Conservation (phyloP, 805 yeast species). For the Metschnikowia arizonensis region DNA sequence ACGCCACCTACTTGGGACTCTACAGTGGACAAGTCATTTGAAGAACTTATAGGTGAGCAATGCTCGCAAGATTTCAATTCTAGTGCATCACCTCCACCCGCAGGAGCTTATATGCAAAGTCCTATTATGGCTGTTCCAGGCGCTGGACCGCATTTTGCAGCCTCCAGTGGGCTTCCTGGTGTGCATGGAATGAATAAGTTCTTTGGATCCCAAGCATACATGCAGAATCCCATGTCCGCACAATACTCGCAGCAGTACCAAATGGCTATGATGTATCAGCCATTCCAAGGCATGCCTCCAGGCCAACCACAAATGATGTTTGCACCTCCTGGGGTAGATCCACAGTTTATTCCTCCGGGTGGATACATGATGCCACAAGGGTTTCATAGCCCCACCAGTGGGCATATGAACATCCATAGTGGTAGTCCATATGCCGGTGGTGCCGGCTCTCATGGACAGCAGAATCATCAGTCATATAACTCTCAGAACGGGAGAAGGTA, state of each 20-base stretch:
- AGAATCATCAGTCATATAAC: constrained; percentile 1
- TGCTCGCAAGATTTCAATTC: constrained; percentile 6
- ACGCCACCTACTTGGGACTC: constrained; percentile 78
- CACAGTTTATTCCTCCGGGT: constrained; percentile 32
- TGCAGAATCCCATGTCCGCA: constrained; percentile 28
- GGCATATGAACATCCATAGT: constrained; percentile 23
- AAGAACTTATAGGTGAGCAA: constrained; percentile 45
- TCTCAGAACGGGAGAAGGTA: constrained; percentile 15
- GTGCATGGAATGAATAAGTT: constrained; percentile 16
- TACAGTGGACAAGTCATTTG: constrained; percentile 55
- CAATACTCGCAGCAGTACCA: no score
- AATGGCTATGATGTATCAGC: constrained; percentile 39
- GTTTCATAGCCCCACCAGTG: constrained; percentile 24
- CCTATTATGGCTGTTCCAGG: constrained; percentile 24
- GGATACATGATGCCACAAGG: constrained; percentile 33
- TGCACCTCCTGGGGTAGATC: constrained; percentile 28
- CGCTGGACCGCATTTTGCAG: constrained; percentile 22
- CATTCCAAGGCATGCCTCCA: constrained; percentile 30
- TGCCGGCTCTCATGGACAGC: constrained; percentile 7
- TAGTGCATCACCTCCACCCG: constrained; percentile 14
- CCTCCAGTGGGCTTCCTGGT: constrained; percentile 16
- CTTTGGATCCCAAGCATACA: constrained; percentile 27
- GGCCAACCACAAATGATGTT: constrained; percentile 35
- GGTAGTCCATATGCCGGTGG: constrained; percentile 8
- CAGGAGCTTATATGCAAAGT: constrained; percentile 28